These are phyloP conservation scores for Cercospora nicotianae DNA, from an alignment of 2,329 filamentous ascomycete genomes.

Conservation along the genomic window DNA sequence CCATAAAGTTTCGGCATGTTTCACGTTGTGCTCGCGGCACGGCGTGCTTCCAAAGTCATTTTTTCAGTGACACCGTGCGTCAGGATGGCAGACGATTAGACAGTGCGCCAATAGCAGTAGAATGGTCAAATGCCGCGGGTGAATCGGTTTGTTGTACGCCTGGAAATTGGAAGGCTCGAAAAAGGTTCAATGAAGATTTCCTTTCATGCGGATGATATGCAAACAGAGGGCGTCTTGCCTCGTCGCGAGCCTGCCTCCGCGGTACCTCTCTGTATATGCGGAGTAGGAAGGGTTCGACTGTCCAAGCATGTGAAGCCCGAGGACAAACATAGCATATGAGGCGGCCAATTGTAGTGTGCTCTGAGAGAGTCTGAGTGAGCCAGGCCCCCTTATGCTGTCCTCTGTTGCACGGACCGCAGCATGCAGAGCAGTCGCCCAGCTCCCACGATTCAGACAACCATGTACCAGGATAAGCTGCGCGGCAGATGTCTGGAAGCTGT, in stretches of 20 bases:
- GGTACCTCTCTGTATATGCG: background rate
- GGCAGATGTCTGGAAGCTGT: background rate
- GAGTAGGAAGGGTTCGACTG: background rate
- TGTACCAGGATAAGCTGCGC: background rate
- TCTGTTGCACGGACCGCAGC: background rate
- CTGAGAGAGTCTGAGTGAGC: background rate
- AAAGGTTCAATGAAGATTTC: background rate
- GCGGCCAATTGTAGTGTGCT: background rate
- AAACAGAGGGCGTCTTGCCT: background rate
- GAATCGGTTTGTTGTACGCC: background rate
- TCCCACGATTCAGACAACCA: background rate
- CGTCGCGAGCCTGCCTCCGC: background rate
- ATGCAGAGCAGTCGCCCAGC: background rate
- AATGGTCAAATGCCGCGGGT: background rate
- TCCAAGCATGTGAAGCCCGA: background rate
- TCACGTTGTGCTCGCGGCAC: background rate
- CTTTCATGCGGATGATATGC: background rate
- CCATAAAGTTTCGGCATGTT: background rate
- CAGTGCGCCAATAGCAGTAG: background rate
- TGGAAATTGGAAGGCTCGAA: background rate
- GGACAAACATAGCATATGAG: background rate
- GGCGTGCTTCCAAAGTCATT: background rate
- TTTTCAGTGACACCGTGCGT: background rate
- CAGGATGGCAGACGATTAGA: background rate
- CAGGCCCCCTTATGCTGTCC: background rate